Evolutionary conservation across 2,329 filamentous ascomycete genomes (phyloP).

Genomic region (Pestalotiopsis sp.): DNA sequence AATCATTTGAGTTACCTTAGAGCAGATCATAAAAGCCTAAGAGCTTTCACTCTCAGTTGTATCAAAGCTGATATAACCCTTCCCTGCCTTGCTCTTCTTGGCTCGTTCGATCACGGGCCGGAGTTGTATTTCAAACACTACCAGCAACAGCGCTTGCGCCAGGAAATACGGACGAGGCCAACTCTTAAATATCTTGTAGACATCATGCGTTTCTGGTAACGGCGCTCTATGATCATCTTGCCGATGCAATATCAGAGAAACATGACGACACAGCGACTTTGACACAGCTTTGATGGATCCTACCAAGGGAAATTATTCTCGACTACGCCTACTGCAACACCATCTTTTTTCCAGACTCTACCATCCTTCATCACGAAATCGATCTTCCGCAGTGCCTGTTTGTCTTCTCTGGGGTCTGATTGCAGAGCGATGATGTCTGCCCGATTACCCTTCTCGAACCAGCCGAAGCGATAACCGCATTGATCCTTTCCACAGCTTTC

Average conservation of each 20-base stretch:
- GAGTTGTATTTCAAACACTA: too few species aligned
- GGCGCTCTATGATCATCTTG: too few species aligned
- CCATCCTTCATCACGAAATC: constrained; percentile 61
- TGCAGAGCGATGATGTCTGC: constrained; percentile 55
- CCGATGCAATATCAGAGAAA: background rate
- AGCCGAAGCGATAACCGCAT: constrained; percentile 54
- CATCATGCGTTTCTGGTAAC: too few species aligned
- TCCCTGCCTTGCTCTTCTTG: too few species aligned
- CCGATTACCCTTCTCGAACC: constrained; percentile 46
- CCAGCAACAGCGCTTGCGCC: too few species aligned
- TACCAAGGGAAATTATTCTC: constrained; percentile 8
- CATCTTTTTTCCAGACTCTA: constrained; percentile 43
- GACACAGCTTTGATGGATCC: background rate
- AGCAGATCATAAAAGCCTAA: too few species aligned
- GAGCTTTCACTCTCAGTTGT: too few species aligned
- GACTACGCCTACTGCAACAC: constrained; percentile 5
- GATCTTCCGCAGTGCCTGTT: constrained; percentile 45
- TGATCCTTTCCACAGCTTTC: constrained; percentile 54
- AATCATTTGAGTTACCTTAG: too few species aligned
- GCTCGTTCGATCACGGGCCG: too few species aligned
- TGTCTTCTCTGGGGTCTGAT: constrained; percentile 42
- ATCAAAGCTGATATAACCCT: too few species aligned
- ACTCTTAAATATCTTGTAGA: too few species aligned
- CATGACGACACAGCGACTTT: background rate
- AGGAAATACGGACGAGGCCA: too few species aligned